These are phyloP conservation scores for Gossypium trilobum DNA, from an alignment of 441 rosid genomes.

Conservation along the genomic window DNA sequence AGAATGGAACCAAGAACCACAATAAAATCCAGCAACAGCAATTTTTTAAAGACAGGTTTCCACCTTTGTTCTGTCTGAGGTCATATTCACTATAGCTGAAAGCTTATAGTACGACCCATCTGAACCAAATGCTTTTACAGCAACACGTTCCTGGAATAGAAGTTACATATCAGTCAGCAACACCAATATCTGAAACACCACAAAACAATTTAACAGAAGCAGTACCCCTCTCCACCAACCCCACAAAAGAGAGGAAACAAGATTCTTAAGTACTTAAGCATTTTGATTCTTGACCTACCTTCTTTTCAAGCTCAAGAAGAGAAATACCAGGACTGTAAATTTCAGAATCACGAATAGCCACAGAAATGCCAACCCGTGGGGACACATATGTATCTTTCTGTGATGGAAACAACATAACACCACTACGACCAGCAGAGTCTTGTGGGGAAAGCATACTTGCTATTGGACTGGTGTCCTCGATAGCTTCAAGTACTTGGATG, in stretches of 20 bases:
- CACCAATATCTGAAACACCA: conserved; percentile 5
- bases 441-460: conserved; percentile 99
- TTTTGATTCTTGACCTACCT: conserved; percentile 36
- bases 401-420: conserved; percentile 53
- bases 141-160: conserved; percentile 77
- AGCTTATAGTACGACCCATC: conserved; percentile 84
- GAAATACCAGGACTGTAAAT: conserved; percentile 86
- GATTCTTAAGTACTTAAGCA: background rate
- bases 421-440: conserved; percentile 73
- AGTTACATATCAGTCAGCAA: conserved; percentile 17
- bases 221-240: conserved; percentile 1
- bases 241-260: conserved; percentile 9
- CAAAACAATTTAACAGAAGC: conserved; percentile 10
- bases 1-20: conserved; percentile 5
- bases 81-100: conserved; percentile 75
- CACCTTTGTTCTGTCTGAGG: conserved; percentile 98
- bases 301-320: conserved; percentile 93
- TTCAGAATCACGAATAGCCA: conserved; percentile 74
- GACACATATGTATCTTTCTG: conserved; percentile 78
- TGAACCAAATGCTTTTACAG: conserved; percentile 67
- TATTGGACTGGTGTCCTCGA: conserved; percentile 80
- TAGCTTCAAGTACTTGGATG: conserved; percentile 66
- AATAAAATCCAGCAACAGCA: background rate
- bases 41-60: conserved; percentile 3
- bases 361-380: conserved; percentile 74